These are phyloP conservation scores for Aspergillus hortae DNA, from an alignment of 2,329 filamentous ascomycete genomes.

Conservation along the genomic window DNA sequence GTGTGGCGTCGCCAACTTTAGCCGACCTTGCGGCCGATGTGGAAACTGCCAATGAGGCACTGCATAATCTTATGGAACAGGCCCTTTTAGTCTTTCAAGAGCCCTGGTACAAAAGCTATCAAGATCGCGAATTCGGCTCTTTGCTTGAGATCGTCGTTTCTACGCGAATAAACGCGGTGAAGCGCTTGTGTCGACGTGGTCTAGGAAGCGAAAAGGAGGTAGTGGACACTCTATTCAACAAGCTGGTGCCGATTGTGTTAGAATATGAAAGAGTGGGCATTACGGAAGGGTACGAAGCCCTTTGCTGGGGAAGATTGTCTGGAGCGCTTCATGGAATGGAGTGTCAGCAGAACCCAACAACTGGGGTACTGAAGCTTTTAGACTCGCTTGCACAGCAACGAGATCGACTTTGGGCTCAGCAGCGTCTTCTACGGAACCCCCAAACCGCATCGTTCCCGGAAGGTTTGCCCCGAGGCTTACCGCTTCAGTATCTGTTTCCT, in stretches of 20 bases:
- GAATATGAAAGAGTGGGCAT: neutral
- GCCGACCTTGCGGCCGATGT: neutral
- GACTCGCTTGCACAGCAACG: neutral
- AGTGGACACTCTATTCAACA: neutral
- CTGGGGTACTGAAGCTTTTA: neutral
- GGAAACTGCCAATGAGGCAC: neutral
- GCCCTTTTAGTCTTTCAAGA: neutral
- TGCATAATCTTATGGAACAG: neutral
- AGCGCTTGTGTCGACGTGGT: neutral
- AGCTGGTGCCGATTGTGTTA: neutral
- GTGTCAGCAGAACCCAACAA: neutral
- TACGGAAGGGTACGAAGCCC: conserved; percentile 5
- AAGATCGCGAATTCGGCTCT: neutral
- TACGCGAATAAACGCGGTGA: neutral
- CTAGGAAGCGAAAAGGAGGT: neutral
- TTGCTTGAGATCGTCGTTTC: neutral
- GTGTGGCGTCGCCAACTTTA: neutral
- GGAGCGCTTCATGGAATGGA: neutral
- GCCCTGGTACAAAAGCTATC: neutral
- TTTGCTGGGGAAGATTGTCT: neutral
- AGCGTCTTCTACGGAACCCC: neutral
- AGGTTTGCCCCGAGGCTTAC: neutral
- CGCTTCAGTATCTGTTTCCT: neutral
- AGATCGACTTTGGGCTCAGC: neutral
- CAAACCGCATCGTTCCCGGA: neutral